Evolutionary conservation across 768 basidiomycete species (phyloP).

Genomic region (Boletus sensibilis): DNA sequence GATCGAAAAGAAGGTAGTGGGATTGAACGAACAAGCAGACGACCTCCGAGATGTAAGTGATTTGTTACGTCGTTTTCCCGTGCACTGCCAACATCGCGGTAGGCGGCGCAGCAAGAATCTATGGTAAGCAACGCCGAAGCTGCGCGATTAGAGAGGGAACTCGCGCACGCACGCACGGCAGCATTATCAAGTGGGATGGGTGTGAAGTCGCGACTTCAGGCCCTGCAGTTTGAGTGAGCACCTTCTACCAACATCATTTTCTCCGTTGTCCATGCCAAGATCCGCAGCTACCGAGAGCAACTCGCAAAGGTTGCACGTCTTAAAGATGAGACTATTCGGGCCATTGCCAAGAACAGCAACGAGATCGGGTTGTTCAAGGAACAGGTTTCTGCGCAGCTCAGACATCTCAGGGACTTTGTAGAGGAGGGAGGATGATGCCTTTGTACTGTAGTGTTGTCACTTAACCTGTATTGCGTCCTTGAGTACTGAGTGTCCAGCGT

Average conservation of each 20-base stretch:
- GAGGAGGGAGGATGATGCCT: slow-evolving; percentile 44
- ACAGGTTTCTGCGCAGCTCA: slow-evolving; percentile 68
- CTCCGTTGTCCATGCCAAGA: slow-evolving; percentile 1
- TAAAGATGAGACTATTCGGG: slow-evolving; percentile 76
- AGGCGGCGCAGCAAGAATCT: slow-evolving; percentile 81
- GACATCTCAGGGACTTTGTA: slow-evolving; percentile 66
- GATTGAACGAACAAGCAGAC: slow-evolving; percentile 72
- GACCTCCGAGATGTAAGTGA: slow-evolving; percentile 72
- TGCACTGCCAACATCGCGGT: slow-evolving; percentile 5
- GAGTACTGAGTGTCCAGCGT: neutral
- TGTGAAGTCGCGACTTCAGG: slow-evolving; percentile 74
- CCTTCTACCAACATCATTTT: neutral
- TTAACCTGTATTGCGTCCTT: neutral
- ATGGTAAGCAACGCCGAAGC: slow-evolving; percentile 65
- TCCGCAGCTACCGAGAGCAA: slow-evolving; percentile 70
- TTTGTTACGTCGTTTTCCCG: neutral
- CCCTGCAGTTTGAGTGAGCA: slow-evolving; percentile 71
- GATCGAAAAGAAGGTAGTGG: slow-evolving; percentile 69
- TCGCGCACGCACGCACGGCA: slow-evolving; percentile 71
- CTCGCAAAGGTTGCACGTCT: slow-evolving; percentile 70
- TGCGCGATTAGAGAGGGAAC: slow-evolving; percentile 63
- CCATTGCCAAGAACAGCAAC: slow-evolving; percentile 80
- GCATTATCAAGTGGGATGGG: slow-evolving; percentile 81
- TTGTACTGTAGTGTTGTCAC: neutral
- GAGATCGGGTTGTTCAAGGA: slow-evolving; percentile 83